These are phyloP conservation scores for Aspergillus egyptiacus DNA, from an alignment of 495 filamentous ascomycete genomes.

Conservation along the genomic window DNA sequence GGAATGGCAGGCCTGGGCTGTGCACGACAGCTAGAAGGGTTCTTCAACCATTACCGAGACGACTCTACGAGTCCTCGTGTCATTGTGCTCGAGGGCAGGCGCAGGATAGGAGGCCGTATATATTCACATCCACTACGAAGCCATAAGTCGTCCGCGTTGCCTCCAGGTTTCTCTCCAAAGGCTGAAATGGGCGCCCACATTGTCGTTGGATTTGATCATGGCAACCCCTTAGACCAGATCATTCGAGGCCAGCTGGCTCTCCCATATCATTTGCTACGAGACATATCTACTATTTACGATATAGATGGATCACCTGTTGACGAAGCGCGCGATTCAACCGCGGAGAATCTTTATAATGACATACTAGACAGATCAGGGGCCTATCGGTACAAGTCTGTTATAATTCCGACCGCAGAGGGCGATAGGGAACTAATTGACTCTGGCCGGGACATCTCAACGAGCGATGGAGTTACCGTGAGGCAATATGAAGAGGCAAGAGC, in stretches of 20 bases:
- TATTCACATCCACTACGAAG: slow-evolving; percentile 82
- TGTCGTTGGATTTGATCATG: slow-evolving; percentile 91
- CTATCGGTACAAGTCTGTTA: slow-evolving; percentile 70
- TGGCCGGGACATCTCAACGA: slow-evolving; percentile 67
- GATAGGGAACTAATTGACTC: slow-evolving; percentile 77
- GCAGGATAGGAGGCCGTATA: slow-evolving; percentile 85
- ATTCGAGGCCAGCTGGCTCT: slow-evolving; percentile 87
- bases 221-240: slow-evolving; percentile 87
- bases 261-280: slow-evolving; percentile 73
- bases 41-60: slow-evolving; percentile 71
- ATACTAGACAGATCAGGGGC: slow-evolving; percentile 83
- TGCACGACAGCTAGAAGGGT: slow-evolving; percentile 80
- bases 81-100: slow-evolving; percentile 79
- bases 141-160: slow-evolving; percentile 43
- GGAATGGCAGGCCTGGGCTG: slow-evolving; percentile 90
- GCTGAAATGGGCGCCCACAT: slow-evolving; percentile 97
- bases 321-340: slow-evolving; percentile 69
- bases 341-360: slow-evolving; percentile 89
- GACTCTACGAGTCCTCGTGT: slow-evolving; percentile 64
- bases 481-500: slow-evolving; percentile 57
- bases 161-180: slow-evolving; percentile 56
- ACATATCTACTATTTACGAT: slow-evolving; percentile 88
- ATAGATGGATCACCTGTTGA: slow-evolving; percentile 76
- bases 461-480: slow-evolving; percentile 65
- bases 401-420: slow-evolving; percentile 70